Percentiles rank a stretch among this genome's conserved stretches.
Conservation (phyloP, 768 basidiomycete genomes). For the Russula abietina region DNA sequence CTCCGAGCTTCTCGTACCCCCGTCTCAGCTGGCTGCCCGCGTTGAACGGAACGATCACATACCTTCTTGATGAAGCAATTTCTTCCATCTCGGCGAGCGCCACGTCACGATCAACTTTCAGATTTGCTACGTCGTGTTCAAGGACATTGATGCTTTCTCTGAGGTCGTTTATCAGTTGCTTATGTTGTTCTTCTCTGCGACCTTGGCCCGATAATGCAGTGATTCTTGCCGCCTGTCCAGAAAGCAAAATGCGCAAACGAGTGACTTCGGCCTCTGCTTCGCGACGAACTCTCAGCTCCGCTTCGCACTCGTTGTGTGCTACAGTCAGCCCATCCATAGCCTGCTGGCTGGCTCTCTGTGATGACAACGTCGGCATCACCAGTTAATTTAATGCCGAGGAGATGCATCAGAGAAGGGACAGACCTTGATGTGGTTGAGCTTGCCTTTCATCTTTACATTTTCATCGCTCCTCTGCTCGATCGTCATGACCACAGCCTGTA, state of each 20-base stretch:
- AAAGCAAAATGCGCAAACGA: slow-evolving; percentile 73
- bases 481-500: slow-evolving; percentile 61
- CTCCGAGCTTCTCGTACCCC: slow-evolving; percentile 23
- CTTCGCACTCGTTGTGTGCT: slow-evolving; percentile 91
- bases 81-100: slow-evolving; percentile 92
- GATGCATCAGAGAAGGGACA: slow-evolving; percentile 10
- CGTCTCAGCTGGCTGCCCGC: neutral
- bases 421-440: slow-evolving; percentile 88
- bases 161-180: slow-evolving; percentile 74
- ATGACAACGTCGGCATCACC: neutral
- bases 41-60: slow-evolving; percentile 17
- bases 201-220: slow-evolving; percentile 80
- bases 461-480: slow-evolving; percentile 62
- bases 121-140: slow-evolving; percentile 79
- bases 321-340: slow-evolving; percentile 90
- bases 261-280: slow-evolving; percentile 93
- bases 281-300: slow-evolving; percentile 78
- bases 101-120: slow-evolving; percentile 88
- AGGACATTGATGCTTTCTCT: slow-evolving; percentile 67
- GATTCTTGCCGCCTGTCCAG: slow-evolving; percentile 83
- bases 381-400: neutral
- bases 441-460: slow-evolving; percentile 58
- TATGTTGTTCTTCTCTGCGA: slow-evolving; percentile 69
- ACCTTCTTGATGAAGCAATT: slow-evolving; percentile 71
- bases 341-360: slow-evolving; percentile 82